Evolutionary conservation across 352 stramenopile species (phyloP).

Genomic region (Phytopythium delawarense): DNA sequence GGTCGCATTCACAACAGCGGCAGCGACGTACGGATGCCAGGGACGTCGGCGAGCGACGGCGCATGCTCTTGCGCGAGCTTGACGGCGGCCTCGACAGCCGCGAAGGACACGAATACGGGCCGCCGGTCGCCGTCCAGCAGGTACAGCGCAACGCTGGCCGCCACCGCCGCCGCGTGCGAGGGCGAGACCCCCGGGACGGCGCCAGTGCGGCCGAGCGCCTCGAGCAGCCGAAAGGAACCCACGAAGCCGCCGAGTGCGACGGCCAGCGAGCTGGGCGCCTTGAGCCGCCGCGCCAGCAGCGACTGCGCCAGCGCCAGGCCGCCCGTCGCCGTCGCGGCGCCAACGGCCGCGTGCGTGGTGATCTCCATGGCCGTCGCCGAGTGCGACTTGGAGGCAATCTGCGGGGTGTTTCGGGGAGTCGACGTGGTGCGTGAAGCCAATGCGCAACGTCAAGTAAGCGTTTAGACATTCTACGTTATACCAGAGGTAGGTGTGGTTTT

Average conservation of each 20-base stretch:
- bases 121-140: conserved; percentile 45
- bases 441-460: background rate
- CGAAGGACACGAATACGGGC: conserved; percentile 47
- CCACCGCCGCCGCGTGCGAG: conserved; percentile 36
- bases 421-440: too few relatives aligned
- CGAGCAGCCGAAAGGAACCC: conserved; percentile 47
- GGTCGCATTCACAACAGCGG: background rate
- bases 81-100: conserved; percentile 39
- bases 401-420: too few relatives aligned
- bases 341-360: conserved; percentile 32
- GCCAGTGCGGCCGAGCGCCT: conserved; percentile 21
- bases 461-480: background rate
- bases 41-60: conserved; percentile 23
- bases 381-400: background rate
- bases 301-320: conserved; percentile 29
- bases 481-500: background rate
- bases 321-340: conserved; percentile 29
- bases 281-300: conserved; percentile 34
- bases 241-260: conserved; percentile 11
- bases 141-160: conserved; percentile 27
- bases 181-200: conserved; percentile 12
- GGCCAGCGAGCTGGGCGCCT: conserved; percentile 39
- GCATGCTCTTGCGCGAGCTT: conserved; percentile 28
- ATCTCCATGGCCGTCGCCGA: conserved; percentile 23
- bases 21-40: conserved; percentile 37